phyloP scores from a whole-genome alignment of 106 monocot species.

The Dioscorea zingiberensis region DNA sequence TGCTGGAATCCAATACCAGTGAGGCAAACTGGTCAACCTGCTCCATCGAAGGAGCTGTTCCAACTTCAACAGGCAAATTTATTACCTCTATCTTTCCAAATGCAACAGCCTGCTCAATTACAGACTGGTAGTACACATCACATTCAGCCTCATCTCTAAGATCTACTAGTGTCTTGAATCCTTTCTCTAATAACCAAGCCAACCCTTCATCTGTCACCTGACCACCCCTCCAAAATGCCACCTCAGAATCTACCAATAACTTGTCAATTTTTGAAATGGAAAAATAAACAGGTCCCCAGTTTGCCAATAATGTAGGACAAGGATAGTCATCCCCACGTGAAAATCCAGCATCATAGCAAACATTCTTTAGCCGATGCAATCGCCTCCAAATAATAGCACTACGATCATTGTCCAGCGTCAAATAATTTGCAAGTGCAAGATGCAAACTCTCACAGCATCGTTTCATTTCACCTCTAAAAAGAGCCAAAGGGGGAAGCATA shows the following conservation, averaged over 20 bases:
- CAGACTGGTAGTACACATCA: slow-evolving; percentile 51
- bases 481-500: slow-evolving; percentile 81
- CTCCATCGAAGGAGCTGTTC: slow-evolving; percentile 74
- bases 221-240: slow-evolving; percentile 98
- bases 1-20: slow-evolving; percentile 55
- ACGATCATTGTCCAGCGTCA: slow-evolving; percentile 38
- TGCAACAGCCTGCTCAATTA: slow-evolving; percentile 50
- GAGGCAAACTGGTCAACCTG: slow-evolving; percentile 76
- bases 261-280: slow-evolving; percentile 34
- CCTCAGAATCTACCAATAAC: slow-evolving; percentile 41
- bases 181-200: slow-evolving; percentile 68
- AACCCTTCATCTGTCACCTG: slow-evolving; percentile 93
- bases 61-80: slow-evolving; percentile 74
- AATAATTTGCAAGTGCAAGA: slow-evolving; percentile 76
- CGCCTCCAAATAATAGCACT: slow-evolving; percentile 63
- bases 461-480: slow-evolving; percentile 92
- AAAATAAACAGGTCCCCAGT: slow-evolving; percentile 77
- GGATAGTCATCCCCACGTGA: slow-evolving; percentile 63
- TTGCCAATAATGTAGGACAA: slow-evolving; percentile 70
- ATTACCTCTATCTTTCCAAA: slow-evolving; percentile 65
- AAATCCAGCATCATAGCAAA: slow-evolving; percentile 93
- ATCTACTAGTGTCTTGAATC: slow-evolving; percentile 92
- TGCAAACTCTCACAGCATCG: slow-evolving; percentile 87
- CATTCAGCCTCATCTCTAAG: slow-evolving; percentile 59
- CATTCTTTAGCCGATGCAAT: slow-evolving; percentile 88